Conservation (phyloP, 176 grass and related monocot genomes). For the Saccharum spontaneum region DNA sequence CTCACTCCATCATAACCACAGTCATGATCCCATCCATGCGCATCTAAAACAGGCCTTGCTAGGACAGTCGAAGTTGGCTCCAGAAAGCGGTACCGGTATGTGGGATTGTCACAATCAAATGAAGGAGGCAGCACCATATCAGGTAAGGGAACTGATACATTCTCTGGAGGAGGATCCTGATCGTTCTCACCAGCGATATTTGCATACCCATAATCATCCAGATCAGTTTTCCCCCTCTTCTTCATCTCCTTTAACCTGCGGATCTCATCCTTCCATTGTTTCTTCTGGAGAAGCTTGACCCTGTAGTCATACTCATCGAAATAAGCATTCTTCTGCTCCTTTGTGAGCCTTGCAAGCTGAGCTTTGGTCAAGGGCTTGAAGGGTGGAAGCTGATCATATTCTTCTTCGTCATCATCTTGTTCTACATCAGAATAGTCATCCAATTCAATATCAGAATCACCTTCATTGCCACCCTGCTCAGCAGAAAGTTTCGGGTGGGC, state of each 20-base stretch:
- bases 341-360: slow-evolving; percentile 79
- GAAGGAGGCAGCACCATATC: slow-evolving; percentile 90
- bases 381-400: slow-evolving; percentile 91
- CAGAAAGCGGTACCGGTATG: slow-evolving; percentile 85
- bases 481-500: slow-evolving; percentile 68
- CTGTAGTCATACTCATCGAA: slow-evolving; percentile 99
- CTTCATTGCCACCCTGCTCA: slow-evolving; percentile 66
- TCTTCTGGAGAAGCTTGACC: slow-evolving; percentile 95
- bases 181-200: slow-evolving; percentile 54
- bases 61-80: slow-evolving; percentile 73
- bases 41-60: slow-evolving; percentile 79
- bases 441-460: slow-evolving; percentile 70
- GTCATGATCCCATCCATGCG: slow-evolving; percentile 95
- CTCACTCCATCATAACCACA: slow-evolving; percentile 94
- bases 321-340: slow-evolving; percentile 86
- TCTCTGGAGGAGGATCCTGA: slow-evolving; percentile 82
- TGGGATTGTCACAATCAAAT: slow-evolving; percentile 81
- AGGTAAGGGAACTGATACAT: slow-evolving; percentile 78
- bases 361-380: slow-evolving; percentile 91
- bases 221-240: slow-evolving; percentile 57
- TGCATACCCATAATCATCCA: slow-evolving; percentile 59
- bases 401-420: slow-evolving; percentile 90
- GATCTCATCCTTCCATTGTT: slow-evolving; percentile 97
- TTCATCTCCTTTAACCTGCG: slow-evolving; percentile 93
- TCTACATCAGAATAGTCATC: slow-evolving; percentile 82